A percentile compares a stretch with the other conserved stretches of the same genome.
phyloP scores from a whole-genome alignment of 2,329 filamentous ascomycete species.

The Neophaeococcomyces aloes region DNA sequence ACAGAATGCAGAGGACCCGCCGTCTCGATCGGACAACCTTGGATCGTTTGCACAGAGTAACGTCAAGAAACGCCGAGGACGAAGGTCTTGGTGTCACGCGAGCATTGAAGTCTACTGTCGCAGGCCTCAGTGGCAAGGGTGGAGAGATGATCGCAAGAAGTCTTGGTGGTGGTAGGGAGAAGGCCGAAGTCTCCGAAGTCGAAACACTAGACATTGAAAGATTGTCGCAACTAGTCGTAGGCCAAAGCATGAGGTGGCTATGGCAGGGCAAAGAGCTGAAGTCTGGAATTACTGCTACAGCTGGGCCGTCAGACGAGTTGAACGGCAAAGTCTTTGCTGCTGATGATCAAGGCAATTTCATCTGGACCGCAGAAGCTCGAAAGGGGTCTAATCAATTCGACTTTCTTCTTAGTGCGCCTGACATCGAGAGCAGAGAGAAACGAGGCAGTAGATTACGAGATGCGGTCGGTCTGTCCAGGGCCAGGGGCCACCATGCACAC shows the following conservation, averaged over 20 bases:
- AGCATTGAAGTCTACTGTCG: constrained; percentile 89
- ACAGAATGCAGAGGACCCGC: constrained; percentile 67
- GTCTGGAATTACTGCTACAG: constrained; percentile 28
- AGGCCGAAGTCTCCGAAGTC: constrained; percentile 80
- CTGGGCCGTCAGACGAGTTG: constrained; percentile 13
- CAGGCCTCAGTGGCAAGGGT: constrained; percentile 84
- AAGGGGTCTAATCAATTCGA: constrained; percentile 9
- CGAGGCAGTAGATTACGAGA: constrained; percentile 11
- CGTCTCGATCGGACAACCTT: constrained; percentile 75
- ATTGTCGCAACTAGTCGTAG: constrained; percentile 66
- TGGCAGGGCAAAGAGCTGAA: constrained; percentile 86
- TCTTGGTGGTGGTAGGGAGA: constrained; percentile 80
- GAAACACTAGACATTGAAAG: constrained; percentile 83
- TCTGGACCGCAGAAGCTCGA: constrained; percentile 35
- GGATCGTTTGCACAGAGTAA: constrained; percentile 67
- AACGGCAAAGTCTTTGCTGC: constrained; percentile 34
- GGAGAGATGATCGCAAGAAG: constrained; percentile 81
- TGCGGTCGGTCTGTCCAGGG: constrained; percentile 8
- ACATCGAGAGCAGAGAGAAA: constrained; percentile 1
- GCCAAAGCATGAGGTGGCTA: constrained; percentile 81
- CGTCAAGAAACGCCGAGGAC: constrained; percentile 77
- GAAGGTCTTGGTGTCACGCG: constrained; percentile 88
- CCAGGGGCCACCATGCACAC: neutral
- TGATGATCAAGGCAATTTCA: constrained; percentile 36
- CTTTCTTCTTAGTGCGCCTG: neutral